Evolutionary conservation across 257 asterid genomes (phyloP).

Genomic region (Vinca minor): DNA sequence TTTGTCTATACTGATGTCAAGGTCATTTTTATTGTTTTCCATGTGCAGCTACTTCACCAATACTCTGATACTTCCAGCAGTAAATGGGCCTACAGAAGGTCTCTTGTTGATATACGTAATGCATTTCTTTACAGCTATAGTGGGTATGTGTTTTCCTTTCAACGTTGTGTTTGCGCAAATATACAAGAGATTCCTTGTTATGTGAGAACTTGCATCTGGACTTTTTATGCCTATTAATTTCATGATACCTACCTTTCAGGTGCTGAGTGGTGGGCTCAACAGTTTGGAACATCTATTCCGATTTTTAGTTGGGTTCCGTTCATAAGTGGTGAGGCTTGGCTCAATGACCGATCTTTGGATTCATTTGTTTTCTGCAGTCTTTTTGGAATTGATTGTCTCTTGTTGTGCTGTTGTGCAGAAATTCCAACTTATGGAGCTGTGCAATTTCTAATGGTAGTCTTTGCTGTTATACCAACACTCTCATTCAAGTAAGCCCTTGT

Average conservation of each 20-base stretch:
- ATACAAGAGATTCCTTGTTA: not conserved
- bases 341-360: too few relatives aligned
- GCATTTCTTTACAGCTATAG: conserved; percentile 70
- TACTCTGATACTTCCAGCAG: conserved; percentile 81
- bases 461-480: too few relatives aligned
- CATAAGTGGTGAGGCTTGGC: too few relatives aligned
- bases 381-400: too few relatives aligned
- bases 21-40: conserved; percentile 10
- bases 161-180: not conserved
- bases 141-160: conserved; percentile 40
- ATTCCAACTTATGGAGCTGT: too few relatives aligned
- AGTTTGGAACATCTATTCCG: too few relatives aligned
- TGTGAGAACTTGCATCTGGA: not conserved
- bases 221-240: conserved; percentile 7
- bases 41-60: conserved; percentile 78
- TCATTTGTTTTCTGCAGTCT: too few relatives aligned
- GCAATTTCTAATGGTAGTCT: too few relatives aligned
- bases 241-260: conserved; percentile 15
- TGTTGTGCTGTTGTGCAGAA: too few relatives aligned
- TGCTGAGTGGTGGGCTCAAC: too few relatives aligned
- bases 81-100: conserved; percentile 97
- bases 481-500: too few relatives aligned
- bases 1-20: not conserved
- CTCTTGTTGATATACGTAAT: conserved; percentile 61
- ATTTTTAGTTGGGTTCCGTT: too few relatives aligned